Percentiles rank a stretch among this genome's conserved stretches.
Conservation (phyloP, 768 basidiomycete species). For the Rhodotorula taiwanensis region DNA sequence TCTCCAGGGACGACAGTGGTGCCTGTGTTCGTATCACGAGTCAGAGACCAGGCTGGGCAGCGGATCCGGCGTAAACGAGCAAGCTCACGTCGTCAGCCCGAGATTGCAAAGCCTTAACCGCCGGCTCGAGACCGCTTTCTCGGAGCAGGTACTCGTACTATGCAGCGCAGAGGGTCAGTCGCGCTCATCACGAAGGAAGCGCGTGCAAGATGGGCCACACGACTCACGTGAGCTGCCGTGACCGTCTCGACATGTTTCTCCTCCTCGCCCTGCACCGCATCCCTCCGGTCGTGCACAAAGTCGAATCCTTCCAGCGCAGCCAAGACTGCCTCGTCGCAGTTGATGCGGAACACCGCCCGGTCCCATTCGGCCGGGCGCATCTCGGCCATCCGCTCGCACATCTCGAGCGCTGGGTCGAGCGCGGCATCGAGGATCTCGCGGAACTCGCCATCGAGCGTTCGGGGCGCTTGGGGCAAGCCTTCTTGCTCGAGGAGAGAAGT, state of each 20-base stretch:
- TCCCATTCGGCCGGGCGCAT: conserved; percentile 62
- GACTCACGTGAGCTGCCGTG: conserved; percentile 69
- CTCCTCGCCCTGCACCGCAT: conserved; percentile 56
- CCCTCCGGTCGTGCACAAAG: conserved; percentile 61
- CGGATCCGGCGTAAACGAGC: background rate
- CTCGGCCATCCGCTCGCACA: conserved; percentile 63
- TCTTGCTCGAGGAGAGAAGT: conserved; percentile 70
- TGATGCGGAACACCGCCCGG: conserved; percentile 70
- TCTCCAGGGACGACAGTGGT: conserved; percentile 68
- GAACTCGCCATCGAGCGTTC: conserved; percentile 51
- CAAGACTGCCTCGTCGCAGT: conserved; percentile 71
- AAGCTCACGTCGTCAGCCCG: conserved; percentile 45
- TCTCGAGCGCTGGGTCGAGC: conserved; percentile 72
- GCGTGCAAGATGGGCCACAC: too few relatives aligned
- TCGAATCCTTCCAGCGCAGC: conserved; percentile 52
- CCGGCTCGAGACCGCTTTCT: conserved; percentile 47
- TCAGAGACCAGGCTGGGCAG: background rate
- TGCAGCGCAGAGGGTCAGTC: too few relatives aligned
- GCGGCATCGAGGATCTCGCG: conserved; percentile 71
- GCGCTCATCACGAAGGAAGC: too few relatives aligned
- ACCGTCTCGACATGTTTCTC: conserved; percentile 59
- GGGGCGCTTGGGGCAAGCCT: conserved; percentile 39
- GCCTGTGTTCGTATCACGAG: conserved; percentile 46
- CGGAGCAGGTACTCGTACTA: conserved; percentile 3
- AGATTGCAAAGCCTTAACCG: conserved; percentile 45